Evolutionary conservation across 2,329 filamentous ascomycete genomes (phyloP), one percentile per base, ranked within the genome.

Genomic region (Harringtonia aguacate): DNA sequence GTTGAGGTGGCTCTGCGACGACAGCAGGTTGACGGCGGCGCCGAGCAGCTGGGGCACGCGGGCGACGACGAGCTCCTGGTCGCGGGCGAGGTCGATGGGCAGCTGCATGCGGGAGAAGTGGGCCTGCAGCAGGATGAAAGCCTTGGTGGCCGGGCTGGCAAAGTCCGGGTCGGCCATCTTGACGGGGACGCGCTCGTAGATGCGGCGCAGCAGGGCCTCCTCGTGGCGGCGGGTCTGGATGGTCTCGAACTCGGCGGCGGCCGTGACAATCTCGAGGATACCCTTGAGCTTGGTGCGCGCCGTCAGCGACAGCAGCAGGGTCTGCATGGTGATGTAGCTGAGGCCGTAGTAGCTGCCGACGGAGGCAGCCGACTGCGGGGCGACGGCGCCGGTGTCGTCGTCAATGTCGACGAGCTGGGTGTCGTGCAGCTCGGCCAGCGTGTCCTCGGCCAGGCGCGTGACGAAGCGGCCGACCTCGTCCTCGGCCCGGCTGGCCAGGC

Each of bases 321-420:
- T 98, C 66, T 98, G 90, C 89, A 98, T 98, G 3, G 92, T 98
- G 61, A 95, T 86, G 67, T 95, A 97, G 7, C 90, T 95, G 58
- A 98, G 95, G 64, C 95, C 97, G 74, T 98, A 98, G 72, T 98
- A 97, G 2, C 92, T 88, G 10, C 86, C 88, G 58, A 98, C 97
- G 86, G 95, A 95, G 53, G 92, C 92, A 3, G 90, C 85, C 61
- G 98, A 97, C 55, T 95, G 77, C 14, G 92, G 89, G 17, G 84
- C 77, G 36, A 97, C 82, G 1, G 81, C 81, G 55, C 94, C 90
- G 58, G 8, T 90, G 40, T 94, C 88, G 58, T 95, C 89, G 52
- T 97, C 90, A 39, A 95, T 77, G 55, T 97, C 89, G 53, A 98
- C 88, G 51, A 98, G 90, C 71, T 94, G 94, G 30, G 88, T 89